Evolutionary conservation across 345 rosid species (phyloP).

Genomic region (Diplotaxis tenuifolia): DNA sequence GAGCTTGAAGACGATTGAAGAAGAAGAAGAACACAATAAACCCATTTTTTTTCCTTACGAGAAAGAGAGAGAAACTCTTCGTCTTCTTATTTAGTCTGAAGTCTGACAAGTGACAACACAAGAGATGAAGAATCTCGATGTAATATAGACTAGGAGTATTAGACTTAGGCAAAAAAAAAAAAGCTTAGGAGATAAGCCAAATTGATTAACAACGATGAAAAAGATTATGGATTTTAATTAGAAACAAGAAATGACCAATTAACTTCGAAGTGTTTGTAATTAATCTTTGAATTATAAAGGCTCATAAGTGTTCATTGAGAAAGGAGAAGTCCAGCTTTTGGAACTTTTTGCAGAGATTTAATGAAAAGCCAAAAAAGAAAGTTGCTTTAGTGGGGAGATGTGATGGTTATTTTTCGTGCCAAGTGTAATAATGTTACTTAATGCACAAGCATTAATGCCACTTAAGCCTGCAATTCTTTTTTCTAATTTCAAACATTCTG

Average conservation of each 20-base stretch:
- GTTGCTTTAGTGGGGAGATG: conserved; percentile 22
- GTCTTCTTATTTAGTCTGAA: neutral
- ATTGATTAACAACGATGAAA: conserved; percentile 8
- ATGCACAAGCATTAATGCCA: conserved; percentile 35
- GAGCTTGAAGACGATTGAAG: conserved; percentile 30
- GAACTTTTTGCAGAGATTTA: conserved; percentile 18
- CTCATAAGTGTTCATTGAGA: conserved; percentile 28
- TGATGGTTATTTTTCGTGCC: conserved; percentile 25
- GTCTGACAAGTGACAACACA: conserved; percentile 26
- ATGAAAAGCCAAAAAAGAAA: conserved; percentile 15
- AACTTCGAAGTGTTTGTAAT: conserved; percentile 10
- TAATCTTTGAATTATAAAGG: conserved; percentile 15
- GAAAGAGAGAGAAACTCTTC: conserved; percentile 11
- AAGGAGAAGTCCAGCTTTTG: conserved; percentile 32
- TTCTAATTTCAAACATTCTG: conserved; percentile 31
- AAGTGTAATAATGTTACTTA: conserved; percentile 37
- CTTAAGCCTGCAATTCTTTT: neutral
- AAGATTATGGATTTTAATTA: neutral
- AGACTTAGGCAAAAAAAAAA: too few species aligned
- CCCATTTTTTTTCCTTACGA: conserved; percentile 12
- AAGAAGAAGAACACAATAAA: conserved; percentile 30
- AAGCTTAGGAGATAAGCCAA: conserved; percentile 9
- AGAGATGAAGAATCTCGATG: conserved; percentile 23
- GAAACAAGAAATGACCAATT: conserved; percentile 19
- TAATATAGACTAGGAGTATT: conserved; percentile 26